Evolutionary conservation across 140 eudicot species (phyloP).

Genomic region (Flaveria floridana): DNA sequence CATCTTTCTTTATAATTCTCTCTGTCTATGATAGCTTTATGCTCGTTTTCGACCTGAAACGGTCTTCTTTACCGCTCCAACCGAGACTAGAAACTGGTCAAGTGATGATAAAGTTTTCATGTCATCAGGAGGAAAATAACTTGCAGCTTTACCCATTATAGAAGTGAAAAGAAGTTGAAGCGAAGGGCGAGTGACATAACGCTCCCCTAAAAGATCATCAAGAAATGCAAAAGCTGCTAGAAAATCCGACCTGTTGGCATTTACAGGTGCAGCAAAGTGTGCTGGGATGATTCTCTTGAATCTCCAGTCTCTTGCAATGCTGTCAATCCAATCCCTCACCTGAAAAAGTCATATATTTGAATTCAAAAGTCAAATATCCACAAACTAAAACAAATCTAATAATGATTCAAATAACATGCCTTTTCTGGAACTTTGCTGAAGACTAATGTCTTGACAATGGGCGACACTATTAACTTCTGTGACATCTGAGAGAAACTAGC

Average conservation of each 20-base stretch:
- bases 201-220: conserved; percentile 87
- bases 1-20: conserved; percentile 24
- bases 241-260: conserved; percentile 86
- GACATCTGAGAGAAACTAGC: conserved; percentile 97
- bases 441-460: conserved; percentile 91
- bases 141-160: conserved; percentile 85
- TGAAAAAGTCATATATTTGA: conserved; percentile 34
- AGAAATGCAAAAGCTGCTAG: conserved; percentile 91
- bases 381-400: conserved; percentile 1
- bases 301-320: conserved; percentile 85
- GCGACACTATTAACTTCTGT: conserved; percentile 92
- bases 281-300: conserved; percentile 96
- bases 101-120: conserved; percentile 97
- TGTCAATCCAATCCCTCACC: conserved; percentile 96
- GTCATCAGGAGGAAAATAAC: conserved; percentile 98
- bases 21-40: conserved; percentile 21
- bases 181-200: conserved; percentile 81
- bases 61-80: conserved; percentile 97
- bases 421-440: conserved; percentile 99
- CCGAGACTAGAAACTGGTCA: conserved; percentile 89
- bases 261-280: conserved; percentile 89
- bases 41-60: conserved; percentile 77
- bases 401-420: conserved; percentile 43
- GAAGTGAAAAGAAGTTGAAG: conserved; percentile 75
- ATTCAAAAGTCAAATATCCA: conserved; percentile 20